Evolutionary conservation across 495 filamentous ascomycete genomes (phyloP).

Genomic region (Astrothelium macrocarpum): DNA sequence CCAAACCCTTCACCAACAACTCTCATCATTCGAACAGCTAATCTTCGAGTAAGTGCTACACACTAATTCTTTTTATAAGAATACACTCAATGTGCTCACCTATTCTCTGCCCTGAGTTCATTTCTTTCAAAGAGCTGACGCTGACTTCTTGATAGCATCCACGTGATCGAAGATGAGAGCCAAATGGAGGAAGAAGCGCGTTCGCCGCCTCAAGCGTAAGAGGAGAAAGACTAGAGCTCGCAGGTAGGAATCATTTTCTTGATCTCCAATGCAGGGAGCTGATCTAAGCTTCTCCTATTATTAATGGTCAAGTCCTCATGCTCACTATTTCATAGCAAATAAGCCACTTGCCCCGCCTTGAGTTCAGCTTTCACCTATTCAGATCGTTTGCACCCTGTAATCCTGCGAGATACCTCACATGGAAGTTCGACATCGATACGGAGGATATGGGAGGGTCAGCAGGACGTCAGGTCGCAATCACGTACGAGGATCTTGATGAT

Average conservation of each 20-base stretch:
- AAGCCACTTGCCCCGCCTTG: constrained; percentile 28
- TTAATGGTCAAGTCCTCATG: not conserved
- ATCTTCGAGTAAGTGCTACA: not conserved
- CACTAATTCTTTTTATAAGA: not conserved
- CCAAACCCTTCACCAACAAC: not conserved
- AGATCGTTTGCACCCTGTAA: not conserved
- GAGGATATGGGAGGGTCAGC: constrained; percentile 6
- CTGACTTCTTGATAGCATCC: constrained; percentile 11
- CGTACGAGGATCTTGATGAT: not conserved
- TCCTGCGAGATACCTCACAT: not conserved
- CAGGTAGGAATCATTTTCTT: constrained; percentile 52
- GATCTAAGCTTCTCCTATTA: not conserved
- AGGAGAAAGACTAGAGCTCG: constrained; percentile 96
- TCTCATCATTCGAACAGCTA: not conserved
- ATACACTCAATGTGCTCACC: not conserved
- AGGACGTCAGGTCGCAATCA: not conserved
- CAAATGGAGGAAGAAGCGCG: constrained; percentile 99
- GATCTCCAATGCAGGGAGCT: constrained; percentile 5
- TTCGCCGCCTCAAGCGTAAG: constrained; percentile 96
- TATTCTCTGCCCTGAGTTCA: too few species aligned
- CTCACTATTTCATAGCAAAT: constrained; percentile 31
- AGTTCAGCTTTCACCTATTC: constrained; percentile 19
- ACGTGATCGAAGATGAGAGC: constrained; percentile 75
- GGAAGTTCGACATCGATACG: constrained; percentile 10
- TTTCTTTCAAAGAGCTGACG: too few species aligned